Evolutionary conservation across 148 eudicot species (phyloP), one percentile per base, ranked within the genome.

Genomic region (Fallopia convolvulus): DNA sequence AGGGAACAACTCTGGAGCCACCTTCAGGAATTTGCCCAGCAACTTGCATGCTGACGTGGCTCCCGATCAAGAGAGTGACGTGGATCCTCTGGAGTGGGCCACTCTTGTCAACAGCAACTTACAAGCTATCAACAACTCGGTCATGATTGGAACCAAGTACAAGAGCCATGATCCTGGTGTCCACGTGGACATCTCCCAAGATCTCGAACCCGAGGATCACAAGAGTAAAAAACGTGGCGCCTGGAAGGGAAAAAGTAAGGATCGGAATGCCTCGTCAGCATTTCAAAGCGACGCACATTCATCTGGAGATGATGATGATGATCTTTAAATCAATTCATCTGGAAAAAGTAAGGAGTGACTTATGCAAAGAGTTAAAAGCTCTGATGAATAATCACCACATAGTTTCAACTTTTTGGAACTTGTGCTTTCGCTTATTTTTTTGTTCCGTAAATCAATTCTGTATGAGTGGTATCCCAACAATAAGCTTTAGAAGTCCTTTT

Each of bases 111-210:
- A 94, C 81, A 92, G 91, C 81, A 94, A 94, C 76, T 87, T 84
- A 66, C 97, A 92, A 78, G 90, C 88, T 56, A 83, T 94, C 60
- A 94, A 94, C 76, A 94, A 91, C 47, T 92, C 97, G 0, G 84
- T 94, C 77, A 89, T 92, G 99, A 65, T 94, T 17, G 87, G 79
- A 3, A 90, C 89, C 13, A 88, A 83, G 79, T 92, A 88, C 81
- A 68, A 79, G 15, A 79, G 94, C 68, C 87, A 94, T 30, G 91
- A 92, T 83, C 97, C 99, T 0, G 99, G 99, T 74, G 96, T 94
- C 60, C 99, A 94, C 70, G 17, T 94, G 88, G 94, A 90, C 41
- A 74, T 94, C 74, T 58, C 77, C 0, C 85, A 77, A 0, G 86
- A 23, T 41, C 30, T 23, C 4, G 76, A 74, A 26, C 58, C 40